Conservation (phyloP, 345 rosid species). For the Eucalyptus brandiana region DNA sequence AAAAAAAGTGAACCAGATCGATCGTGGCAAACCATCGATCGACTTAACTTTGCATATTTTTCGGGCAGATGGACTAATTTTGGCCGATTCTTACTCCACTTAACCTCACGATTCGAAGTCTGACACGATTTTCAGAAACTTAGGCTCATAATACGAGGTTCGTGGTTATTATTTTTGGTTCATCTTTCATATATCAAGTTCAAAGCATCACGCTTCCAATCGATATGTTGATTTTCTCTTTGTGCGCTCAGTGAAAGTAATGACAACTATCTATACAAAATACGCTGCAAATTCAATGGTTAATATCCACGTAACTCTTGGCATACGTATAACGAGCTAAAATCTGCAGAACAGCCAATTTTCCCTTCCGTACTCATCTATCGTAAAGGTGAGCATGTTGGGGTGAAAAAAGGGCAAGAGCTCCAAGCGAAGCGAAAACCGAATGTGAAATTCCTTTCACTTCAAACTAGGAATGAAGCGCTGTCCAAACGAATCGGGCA, state of each 20-base stretch:
- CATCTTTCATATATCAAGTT: background rate
- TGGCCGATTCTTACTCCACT: background rate
- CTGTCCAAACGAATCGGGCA: background rate
- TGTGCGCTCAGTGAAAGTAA: background rate
- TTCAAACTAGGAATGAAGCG: background rate
- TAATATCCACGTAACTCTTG: background rate
- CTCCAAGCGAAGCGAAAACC: background rate
- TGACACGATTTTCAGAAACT: background rate
- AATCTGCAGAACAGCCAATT: background rate
- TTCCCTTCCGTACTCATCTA: background rate
- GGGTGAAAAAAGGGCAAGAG: background rate
- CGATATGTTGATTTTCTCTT: background rate
- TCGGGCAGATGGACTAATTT: no score
- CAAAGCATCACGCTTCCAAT: background rate
- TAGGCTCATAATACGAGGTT: background rate
- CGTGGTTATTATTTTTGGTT: background rate
- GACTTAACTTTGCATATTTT: no score
- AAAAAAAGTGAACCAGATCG: no score
- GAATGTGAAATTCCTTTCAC: background rate
- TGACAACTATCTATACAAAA: fast-evolving
- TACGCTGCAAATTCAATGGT: background rate
- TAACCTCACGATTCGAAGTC: background rate
- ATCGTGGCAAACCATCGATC: no score
- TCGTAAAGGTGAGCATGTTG: background rate
- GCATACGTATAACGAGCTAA: background rate